Conservation (phyloP, 2,329 filamentous ascomycete species). For the Sporothrix curviconia region DNA sequence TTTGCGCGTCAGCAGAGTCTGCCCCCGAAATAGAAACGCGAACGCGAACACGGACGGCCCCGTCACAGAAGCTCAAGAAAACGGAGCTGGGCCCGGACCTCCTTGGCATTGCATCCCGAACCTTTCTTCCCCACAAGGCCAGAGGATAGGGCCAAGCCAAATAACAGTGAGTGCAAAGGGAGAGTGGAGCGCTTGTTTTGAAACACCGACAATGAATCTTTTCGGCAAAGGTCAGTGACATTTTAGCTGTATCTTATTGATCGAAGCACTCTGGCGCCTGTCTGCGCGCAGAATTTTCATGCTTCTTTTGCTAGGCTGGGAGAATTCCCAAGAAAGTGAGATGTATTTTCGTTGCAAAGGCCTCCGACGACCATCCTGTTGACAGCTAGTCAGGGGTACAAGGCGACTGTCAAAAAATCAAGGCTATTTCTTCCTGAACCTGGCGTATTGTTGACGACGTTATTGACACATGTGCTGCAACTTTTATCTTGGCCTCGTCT, state of each 20-base stretch:
- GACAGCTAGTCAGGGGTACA: background rate
- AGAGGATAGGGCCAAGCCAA: too few relatives aligned
- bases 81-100: background rate
- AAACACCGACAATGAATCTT: too few relatives aligned
- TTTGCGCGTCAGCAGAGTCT: too few relatives aligned
- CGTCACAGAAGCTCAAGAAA: background rate
- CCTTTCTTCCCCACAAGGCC: background rate
- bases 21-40: background rate
- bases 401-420: background rate
- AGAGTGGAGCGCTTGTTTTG: too few relatives aligned
- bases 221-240: background rate
- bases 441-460: background rate
- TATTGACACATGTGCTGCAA: background rate
- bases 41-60: background rate
- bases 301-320: background rate
- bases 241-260: too few relatives aligned
- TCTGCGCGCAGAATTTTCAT: too few relatives aligned
- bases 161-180: too few relatives aligned
- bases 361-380: background rate
- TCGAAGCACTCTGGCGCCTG: too few relatives aligned
- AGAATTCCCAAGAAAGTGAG: background rate
- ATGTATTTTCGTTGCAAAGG: background rate
- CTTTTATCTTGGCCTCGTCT: background rate
- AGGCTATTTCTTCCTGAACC: background rate
- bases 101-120: background rate